Percentiles rank a stretch among this genome's conserved stretches.
Evolutionary conservation across 768 basidiomycete species (phyloP).

Genomic region (Termitomyces sp.): DNA sequence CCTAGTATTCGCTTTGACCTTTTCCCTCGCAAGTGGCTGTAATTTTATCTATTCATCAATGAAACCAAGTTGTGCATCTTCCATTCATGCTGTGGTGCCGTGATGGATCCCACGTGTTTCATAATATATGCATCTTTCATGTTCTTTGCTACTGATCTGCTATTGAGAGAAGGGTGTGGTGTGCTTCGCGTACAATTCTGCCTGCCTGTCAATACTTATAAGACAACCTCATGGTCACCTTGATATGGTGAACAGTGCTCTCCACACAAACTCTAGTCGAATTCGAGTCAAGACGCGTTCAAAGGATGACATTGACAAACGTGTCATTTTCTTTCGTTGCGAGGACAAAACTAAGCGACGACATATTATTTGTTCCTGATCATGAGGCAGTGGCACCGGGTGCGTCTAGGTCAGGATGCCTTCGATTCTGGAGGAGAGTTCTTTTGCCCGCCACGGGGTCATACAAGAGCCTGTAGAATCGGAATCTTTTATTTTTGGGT

Average conservation of each 20-base stretch:
- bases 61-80: neutral
- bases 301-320: neutral
- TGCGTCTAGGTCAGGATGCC: too few relatives aligned
- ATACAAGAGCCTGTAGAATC: neutral
- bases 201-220: neutral
- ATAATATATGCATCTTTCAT: neutral
- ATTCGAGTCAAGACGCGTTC: neutral
- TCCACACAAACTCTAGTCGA: neutral
- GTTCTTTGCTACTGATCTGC: neutral
- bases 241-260: neutral
- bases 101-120: neutral
- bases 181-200: neutral
- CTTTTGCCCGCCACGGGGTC: neutral
- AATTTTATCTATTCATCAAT: slow-evolving; percentile 6
- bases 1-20: slow-evolving; percentile 8
- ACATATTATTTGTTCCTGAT: neutral
- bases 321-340: neutral
- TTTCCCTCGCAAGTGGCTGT: neutral
- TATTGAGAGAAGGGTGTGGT: neutral
- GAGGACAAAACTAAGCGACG: neutral
- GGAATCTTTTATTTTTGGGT: neutral
- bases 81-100: neutral
- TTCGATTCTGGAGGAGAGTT: neutral
- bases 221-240: neutral
- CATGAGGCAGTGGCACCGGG: neutral